Conservation (phyloP, 495 filamentous ascomycete genomes). For the Annulohypoxylon bovei region DNA sequence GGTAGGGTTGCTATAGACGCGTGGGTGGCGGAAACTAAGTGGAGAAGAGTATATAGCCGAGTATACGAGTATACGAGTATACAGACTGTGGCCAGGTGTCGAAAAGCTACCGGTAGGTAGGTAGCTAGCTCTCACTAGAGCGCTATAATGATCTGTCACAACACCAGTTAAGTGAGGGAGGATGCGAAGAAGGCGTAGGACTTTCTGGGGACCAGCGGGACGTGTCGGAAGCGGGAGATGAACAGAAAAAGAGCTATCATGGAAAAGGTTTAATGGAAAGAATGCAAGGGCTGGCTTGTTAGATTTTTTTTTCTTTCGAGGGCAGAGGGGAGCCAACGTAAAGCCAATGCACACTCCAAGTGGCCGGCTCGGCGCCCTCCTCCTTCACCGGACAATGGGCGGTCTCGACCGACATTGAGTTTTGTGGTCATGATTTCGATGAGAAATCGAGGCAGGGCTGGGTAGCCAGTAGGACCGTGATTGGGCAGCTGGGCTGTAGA, state of each 20-base stretch:
- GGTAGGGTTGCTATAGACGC: conserved; percentile 25
- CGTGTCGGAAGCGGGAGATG: conserved; percentile 44
- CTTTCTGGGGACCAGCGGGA: conserved; percentile 26
- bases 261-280: conserved; percentile 34
- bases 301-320: conserved; percentile 22
- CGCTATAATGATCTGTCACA: conserved; percentile 37
- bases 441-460: conserved; percentile 42
- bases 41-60: conserved; percentile 33
- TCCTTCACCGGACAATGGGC: conserved; percentile 41
- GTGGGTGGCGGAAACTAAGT: conserved; percentile 25
- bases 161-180: conserved; percentile 29
- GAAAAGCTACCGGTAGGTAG: conserved; percentile 15
- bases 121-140: conserved; percentile 27
- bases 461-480: conserved; percentile 35
- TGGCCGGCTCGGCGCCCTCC: conserved; percentile 32
- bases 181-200: conserved; percentile 28
- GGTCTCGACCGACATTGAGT: conserved; percentile 42
- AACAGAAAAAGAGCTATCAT: conserved; percentile 36
- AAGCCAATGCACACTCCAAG: conserved; percentile 37
- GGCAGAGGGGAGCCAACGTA: conserved; percentile 36
- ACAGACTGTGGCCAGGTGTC: conserved; percentile 6
- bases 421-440: conserved; percentile 40
- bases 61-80: conserved; percentile 3
- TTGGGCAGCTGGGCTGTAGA: conserved; percentile 45
- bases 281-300: conserved; percentile 40